Conservation (phyloP, 768 basidiomycete species). For the Trametes gibbosa region DNA sequence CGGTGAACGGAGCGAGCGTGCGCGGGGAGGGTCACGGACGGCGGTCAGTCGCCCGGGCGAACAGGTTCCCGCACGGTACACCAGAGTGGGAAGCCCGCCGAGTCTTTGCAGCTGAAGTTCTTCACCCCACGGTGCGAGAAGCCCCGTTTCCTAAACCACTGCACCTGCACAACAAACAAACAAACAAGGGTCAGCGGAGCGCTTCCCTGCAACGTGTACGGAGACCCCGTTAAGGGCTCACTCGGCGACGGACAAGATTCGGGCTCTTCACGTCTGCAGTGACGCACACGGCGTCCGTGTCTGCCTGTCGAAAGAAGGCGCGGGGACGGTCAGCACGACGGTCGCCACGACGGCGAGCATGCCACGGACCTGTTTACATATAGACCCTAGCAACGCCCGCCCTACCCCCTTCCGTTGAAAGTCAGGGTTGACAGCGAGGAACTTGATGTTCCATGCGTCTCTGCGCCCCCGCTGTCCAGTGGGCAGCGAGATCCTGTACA, state of each 20-base stretch:
- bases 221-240: neutral
- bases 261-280: constrained; percentile 19
- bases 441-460: constrained; percentile 18
- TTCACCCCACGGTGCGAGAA: constrained; percentile 19
- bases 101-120: constrained; percentile 19
- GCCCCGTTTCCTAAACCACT: constrained; percentile 18
- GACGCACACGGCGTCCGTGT: neutral
- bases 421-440: constrained; percentile 20
- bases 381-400: constrained; percentile 7
- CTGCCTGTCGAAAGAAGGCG: constrained; percentile 5
- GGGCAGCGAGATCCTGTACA: constrained; percentile 15
- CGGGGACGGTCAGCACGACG: neutral
- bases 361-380: constrained; percentile 15
- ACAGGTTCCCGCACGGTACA: constrained; percentile 20
- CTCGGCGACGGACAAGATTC: constrained; percentile 3
- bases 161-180: constrained; percentile 7
- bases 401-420: constrained; percentile 17
- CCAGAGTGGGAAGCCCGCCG: constrained; percentile 24
- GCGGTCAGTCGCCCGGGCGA: neutral
- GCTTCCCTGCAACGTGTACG: neutral
- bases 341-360: neutral
- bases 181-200: neutral
- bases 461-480: constrained; percentile 10
- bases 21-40: neutral
- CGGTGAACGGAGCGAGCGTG: neutral